Percentiles rank a stretch among this genome's conserved stretches.
Conservation (phyloP, 106 monocot genomes). For the Ottelia alismoides region DNA sequence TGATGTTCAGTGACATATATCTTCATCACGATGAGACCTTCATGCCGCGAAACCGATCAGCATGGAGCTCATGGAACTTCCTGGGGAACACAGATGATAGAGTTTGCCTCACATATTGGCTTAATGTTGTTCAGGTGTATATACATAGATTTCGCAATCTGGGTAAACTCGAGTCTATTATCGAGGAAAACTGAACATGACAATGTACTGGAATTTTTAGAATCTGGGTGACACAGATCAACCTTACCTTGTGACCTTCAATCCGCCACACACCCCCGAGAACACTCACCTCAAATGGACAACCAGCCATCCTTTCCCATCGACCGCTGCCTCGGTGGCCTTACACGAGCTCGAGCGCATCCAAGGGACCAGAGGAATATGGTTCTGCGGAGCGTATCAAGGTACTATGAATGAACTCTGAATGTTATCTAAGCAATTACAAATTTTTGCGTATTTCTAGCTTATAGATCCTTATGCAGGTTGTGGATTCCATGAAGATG, state of each 20-base stretch:
- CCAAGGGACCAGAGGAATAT: too few relatives aligned
- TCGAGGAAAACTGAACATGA: background rate
- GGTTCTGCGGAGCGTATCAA: too few relatives aligned
- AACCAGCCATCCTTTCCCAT: slow-evolving; percentile 79
- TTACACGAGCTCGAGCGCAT: slow-evolving; percentile 69
- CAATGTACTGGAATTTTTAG: too few relatives aligned
- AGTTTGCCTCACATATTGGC: slow-evolving; percentile 84
- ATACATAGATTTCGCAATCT: background rate
- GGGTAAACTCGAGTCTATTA: background rate
- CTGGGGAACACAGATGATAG: slow-evolving; percentile 52
- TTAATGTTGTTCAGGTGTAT: too few relatives aligned
- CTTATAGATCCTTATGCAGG: slow-evolving; percentile 24
- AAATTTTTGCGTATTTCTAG: background rate
- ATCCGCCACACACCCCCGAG: slow-evolving; percentile 47
- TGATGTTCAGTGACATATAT: slow-evolving; percentile 64
- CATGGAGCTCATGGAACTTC: slow-evolving; percentile 99
- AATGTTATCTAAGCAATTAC: too few relatives aligned
- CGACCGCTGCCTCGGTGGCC: slow-evolving; percentile 82
- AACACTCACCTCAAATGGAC: slow-evolving; percentile 55
- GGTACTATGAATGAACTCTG: too few relatives aligned
- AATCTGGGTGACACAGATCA: slow-evolving; percentile 29
- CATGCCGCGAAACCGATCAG: slow-evolving; percentile 73
- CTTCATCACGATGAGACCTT: slow-evolving; percentile 72
- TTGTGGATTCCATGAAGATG: slow-evolving; percentile 98
- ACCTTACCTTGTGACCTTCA: slow-evolving; percentile 76